These are phyloP conservation scores for Huntiella moniliformis DNA, from an alignment of 2,329 filamentous ascomycete genomes.

Conservation along the genomic window DNA sequence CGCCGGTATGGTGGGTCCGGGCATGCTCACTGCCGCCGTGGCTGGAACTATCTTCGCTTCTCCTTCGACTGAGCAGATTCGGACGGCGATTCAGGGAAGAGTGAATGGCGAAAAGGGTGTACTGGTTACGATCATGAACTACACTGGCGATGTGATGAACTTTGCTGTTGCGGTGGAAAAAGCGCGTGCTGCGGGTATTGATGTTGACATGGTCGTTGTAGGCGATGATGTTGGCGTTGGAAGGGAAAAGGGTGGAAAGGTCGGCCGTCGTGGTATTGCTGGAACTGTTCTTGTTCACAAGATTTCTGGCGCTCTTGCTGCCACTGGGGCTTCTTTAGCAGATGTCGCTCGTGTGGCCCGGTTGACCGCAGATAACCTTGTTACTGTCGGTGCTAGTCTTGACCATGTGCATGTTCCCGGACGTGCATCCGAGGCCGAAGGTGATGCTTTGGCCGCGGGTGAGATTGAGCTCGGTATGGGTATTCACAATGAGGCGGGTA, in stretches of 20 bases:
- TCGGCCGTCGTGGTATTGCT: slow-evolving; percentile 75
- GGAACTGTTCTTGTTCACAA: slow-evolving; percentile 86
- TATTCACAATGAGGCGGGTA: slow-evolving; percentile 54
- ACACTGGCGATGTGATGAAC: slow-evolving; percentile 76
- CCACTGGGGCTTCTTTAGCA: slow-evolving; percentile 44
- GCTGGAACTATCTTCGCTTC: slow-evolving; percentile 77
- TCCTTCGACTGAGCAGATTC: slow-evolving; percentile 65
- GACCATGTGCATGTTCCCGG: slow-evolving; percentile 91
- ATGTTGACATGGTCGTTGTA: slow-evolving; percentile 78
- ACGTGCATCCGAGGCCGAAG: slow-evolving; percentile 29
- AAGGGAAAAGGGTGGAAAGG: slow-evolving; percentile 65
- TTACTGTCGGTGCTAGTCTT: slow-evolving; percentile 70
- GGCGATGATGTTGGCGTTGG: slow-evolving; percentile 87
- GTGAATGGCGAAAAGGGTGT: slow-evolving; percentile 58
- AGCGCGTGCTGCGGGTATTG: slow-evolving; percentile 57
- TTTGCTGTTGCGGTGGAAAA: slow-evolving; percentile 91
- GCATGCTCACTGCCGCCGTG: slow-evolving; percentile 63
- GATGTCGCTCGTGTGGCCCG: slow-evolving; percentile 57
- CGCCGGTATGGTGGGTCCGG: slow-evolving; percentile 64
- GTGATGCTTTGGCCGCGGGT: slow-evolving; percentile 34
- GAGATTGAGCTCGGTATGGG: slow-evolving; percentile 57
- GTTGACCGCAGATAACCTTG: slow-evolving; percentile 53
- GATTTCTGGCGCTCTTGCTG: slow-evolving; percentile 68
- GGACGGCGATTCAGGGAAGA: slow-evolving; percentile 51
- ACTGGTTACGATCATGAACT: slow-evolving; percentile 88